Conservation (phyloP, 139 green algal species). For the Chlamydomonas sp. region DNA sequence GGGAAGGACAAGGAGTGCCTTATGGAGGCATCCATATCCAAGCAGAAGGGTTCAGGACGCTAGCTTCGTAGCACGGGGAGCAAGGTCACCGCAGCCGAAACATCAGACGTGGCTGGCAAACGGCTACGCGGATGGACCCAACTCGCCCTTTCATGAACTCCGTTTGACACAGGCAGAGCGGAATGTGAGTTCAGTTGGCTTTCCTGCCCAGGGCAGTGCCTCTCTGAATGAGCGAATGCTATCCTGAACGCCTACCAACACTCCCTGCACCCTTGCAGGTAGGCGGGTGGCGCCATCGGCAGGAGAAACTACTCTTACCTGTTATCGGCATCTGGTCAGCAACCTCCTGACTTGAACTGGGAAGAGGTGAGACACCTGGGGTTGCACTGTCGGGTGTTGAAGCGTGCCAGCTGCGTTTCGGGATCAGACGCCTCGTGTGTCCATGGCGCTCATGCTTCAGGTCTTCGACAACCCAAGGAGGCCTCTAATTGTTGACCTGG, state of each 20-base stretch:
- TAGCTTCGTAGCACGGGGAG: neutral
- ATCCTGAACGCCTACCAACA: neutral
- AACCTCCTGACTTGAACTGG: slow-evolving; percentile 4
- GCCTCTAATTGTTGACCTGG: slow-evolving; percentile 78
- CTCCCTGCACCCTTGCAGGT: neutral
- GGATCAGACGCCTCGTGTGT: neutral
- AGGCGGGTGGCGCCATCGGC: slow-evolving; percentile 19
- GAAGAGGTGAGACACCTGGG: too few relatives aligned
- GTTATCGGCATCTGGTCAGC: neutral
- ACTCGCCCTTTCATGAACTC: slow-evolving; percentile 17
- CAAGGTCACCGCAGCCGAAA: neutral
- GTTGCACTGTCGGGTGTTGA: neutral
- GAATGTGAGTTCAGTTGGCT: neutral
- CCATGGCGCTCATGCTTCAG: slow-evolving; percentile 49
- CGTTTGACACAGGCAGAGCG: neutral
- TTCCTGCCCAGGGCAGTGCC: neutral
- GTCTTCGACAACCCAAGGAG: slow-evolving; percentile 55
- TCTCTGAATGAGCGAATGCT: neutral
- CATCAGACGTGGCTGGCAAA: slow-evolving; percentile 22
- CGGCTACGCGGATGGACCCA: neutral
- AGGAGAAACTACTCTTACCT: slow-evolving; percentile 31
- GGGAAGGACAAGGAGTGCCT: too few relatives aligned
- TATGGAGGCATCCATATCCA: too few relatives aligned
- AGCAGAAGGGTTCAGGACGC: neutral
- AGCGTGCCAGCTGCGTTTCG: neutral